phyloP scores from a whole-genome alignment of 2,329 filamentous ascomycete species.

The Orbilia javanica region DNA sequence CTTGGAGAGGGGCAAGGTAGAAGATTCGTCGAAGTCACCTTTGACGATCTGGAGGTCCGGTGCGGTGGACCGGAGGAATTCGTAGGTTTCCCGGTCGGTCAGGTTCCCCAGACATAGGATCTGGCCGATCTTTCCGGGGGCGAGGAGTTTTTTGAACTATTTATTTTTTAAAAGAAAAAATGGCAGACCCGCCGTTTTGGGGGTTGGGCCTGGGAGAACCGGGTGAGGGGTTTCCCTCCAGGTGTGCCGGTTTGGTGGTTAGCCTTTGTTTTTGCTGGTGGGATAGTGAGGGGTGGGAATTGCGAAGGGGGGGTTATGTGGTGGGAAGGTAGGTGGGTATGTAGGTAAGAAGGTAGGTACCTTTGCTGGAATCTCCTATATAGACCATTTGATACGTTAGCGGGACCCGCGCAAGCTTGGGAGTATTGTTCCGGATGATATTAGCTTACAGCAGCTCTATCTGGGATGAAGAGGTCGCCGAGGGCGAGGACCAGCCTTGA shows the following conservation, averaged over 20 bases:
- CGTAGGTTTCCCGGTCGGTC: slow-evolving; percentile 71
- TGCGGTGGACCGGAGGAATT: slow-evolving; percentile 71
- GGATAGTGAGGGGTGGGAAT: not conserved
- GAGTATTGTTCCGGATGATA: slow-evolving; percentile 47
- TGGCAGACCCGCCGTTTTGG: not conserved
- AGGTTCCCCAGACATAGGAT: slow-evolving; percentile 73
- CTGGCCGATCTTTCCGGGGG: slow-evolving; percentile 72
- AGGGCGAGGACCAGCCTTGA: slow-evolving; percentile 92
- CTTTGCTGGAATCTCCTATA: slow-evolving; percentile 84
- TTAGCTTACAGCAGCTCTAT: slow-evolving; percentile 80
- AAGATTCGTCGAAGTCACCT: slow-evolving; percentile 78
- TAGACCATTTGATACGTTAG: not conserved
- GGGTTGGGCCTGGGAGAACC: slow-evolving; percentile 29
- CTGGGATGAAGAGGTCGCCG: slow-evolving; percentile 92
- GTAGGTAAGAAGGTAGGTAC: slow-evolving; percentile 70
- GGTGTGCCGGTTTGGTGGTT: slow-evolving; percentile 30
- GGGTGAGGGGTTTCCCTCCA: slow-evolving; percentile 54
- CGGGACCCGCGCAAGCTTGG: slow-evolving; percentile 24
- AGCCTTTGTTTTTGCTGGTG: slow-evolving; percentile 14
- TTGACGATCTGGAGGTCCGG: slow-evolving; percentile 78
- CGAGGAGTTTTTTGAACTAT: slow-evolving; percentile 71
- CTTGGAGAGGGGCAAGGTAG: slow-evolving; percentile 75
- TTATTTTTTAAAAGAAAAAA: not conserved
- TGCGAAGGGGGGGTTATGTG: not conserved
- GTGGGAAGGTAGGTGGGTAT: slow-evolving; percentile 65